Conservation (phyloP, 306 rosid species). For the Senna tora region DNA sequence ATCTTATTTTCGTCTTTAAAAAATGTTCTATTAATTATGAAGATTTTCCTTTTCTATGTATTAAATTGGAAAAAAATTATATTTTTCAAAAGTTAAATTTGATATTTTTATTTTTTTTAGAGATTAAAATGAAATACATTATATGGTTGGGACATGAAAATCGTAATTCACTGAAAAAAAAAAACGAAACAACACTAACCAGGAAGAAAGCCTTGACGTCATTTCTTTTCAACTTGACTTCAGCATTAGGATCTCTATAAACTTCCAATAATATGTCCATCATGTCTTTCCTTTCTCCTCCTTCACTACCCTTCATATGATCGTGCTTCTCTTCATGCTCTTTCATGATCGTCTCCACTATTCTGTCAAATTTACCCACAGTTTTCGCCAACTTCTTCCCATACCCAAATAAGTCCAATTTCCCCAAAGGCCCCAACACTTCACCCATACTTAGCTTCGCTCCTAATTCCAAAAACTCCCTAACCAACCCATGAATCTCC, state of each 20-base stretch:
- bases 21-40: no score
- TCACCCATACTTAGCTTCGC: slow-evolving; percentile 71
- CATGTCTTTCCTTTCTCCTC: slow-evolving; percentile 41
- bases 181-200: slow-evolving; percentile 38
- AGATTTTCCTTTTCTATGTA: no score
- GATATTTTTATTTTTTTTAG: no score
- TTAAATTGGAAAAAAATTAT: no score
- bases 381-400: slow-evolving; percentile 46
- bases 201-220: slow-evolving; percentile 70
- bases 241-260: slow-evolving; percentile 51
- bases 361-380: slow-evolving; percentile 45
- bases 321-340: slow-evolving; percentile 51
- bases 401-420: slow-evolving; percentile 62
- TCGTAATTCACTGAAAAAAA: no score
- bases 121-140: no score
- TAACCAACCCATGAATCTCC: slow-evolving; percentile 44
- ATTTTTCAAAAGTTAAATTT: no score
- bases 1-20: no score
- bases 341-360: slow-evolving; percentile 56
- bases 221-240: slow-evolving; percentile 51
- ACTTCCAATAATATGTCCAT: slow-evolving; percentile 63
- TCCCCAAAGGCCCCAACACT: slow-evolving; percentile 58
- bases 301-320: background rate
- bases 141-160: no score
- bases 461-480: slow-evolving; percentile 43